These are phyloP conservation scores for Globisporangium perplexum DNA, from an alignment of 352 stramenopile genomes.

Conservation along the genomic window DNA sequence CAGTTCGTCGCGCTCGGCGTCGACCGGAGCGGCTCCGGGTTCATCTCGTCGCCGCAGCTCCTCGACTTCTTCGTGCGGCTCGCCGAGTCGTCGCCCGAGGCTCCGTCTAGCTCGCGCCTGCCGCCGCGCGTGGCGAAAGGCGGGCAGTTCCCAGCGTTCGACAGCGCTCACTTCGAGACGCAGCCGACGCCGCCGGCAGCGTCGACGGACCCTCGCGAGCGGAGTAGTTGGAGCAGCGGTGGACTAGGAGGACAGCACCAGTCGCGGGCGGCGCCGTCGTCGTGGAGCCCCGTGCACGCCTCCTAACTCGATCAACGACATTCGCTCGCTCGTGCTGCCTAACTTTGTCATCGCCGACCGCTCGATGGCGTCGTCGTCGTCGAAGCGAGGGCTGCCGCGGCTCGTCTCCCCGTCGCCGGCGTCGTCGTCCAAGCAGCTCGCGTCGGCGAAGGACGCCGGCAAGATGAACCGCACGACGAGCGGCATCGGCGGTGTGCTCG, in stretches of 20 bases:
- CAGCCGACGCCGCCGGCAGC: not conserved
- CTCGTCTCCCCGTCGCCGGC: constrained; percentile 38
- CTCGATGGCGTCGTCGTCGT: constrained; percentile 1
- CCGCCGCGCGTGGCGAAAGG: constrained; percentile 4
- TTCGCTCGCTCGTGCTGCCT: too few species aligned
- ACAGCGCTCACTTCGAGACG: not conserved
- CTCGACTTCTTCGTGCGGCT: constrained; percentile 56
- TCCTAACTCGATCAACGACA: not conserved
- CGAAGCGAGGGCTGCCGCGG: constrained; percentile 25
- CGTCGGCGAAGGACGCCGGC: constrained; percentile 44
- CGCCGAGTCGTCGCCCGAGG: not conserved
- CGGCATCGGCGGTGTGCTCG: constrained; percentile 59
- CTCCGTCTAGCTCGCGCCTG: not conserved
- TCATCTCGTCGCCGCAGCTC: constrained; percentile 54
- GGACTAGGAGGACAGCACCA: not conserved
- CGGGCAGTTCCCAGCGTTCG: constrained; percentile 2
- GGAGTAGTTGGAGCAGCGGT: not conserved
- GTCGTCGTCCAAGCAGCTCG: constrained; percentile 31
- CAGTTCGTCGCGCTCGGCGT: constrained; percentile 43
- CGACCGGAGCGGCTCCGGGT: constrained; percentile 44
- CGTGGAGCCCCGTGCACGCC: constrained; percentile 12
- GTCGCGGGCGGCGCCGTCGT: not conserved
- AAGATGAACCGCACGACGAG: constrained; percentile 74
- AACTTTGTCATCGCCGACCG: too few species aligned
- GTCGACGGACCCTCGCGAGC: not conserved